Conservation (phyloP, 345 rosid genomes). For the Salix suchowensis region DNA sequence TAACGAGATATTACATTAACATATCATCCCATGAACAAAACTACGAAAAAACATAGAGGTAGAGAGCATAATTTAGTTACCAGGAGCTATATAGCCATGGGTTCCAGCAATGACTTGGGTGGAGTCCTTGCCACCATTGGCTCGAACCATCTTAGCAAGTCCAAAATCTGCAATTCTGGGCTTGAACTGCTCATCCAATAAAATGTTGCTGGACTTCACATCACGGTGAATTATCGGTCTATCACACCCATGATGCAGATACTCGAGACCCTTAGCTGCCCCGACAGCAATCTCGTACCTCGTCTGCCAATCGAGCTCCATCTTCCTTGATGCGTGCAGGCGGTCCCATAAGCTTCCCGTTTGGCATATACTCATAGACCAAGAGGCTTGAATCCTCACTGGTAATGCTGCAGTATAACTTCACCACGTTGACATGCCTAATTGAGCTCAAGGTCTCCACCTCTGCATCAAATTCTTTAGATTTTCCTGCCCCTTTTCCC, state of each 20-base stretch:
- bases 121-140: constrained; percentile 44
- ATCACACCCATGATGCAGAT: constrained; percentile 76
- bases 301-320: constrained; percentile 78
- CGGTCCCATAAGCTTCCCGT: constrained; percentile 95
- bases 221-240: constrained; percentile 77
- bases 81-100: constrained; percentile 93
- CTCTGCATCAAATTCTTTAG: constrained; percentile 75
- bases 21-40: too few relatives aligned
- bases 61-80: constrained; percentile 28
- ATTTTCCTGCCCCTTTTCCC: constrained; percentile 31
- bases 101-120: constrained; percentile 84
- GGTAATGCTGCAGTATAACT: constrained; percentile 83
- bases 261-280: constrained; percentile 83
- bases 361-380: constrained; percentile 87
- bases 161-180: constrained; percentile 96
- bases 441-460: constrained; percentile 84
- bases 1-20: too few relatives aligned
- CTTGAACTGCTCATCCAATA: constrained; percentile 64
- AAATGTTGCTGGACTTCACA: constrained; percentile 81
- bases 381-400: constrained; percentile 86
- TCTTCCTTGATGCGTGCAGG: constrained; percentile 54
- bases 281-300: constrained; percentile 80
- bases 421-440: constrained; percentile 87
- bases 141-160: constrained; percentile 79
- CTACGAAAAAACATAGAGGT: too few relatives aligned